phyloP scores from a whole-genome alignment of 164 flowering plant species.

The Vitis riparia region DNA sequence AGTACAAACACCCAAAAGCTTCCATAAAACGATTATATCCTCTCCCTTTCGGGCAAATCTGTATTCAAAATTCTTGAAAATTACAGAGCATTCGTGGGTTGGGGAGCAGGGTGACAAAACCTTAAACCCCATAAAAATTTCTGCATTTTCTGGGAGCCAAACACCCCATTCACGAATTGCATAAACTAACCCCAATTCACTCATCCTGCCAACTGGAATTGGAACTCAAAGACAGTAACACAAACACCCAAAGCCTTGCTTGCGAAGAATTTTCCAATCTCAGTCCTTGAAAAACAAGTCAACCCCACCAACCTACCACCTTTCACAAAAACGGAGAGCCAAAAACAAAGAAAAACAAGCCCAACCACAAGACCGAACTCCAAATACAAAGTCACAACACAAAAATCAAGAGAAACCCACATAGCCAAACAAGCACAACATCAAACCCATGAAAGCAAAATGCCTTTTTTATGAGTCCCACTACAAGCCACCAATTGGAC shows the following conservation, averaged over 20 bases:
- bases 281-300: conserved; percentile 33
- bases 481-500: not conserved
- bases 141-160: not conserved
- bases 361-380: conserved; percentile 6
- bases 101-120: not conserved
- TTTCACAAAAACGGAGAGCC: conserved; percentile 21
- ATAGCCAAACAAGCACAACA: conserved; percentile 2
- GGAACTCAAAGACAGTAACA: conserved; percentile 6
- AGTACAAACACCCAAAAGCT: not conserved
- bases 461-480: conserved; percentile 6
- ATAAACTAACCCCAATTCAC: not conserved
- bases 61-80: not conserved
- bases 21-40: not conserved
- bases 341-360: not conserved
- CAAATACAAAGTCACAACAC: conserved; percentile 4
- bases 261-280: conserved; percentile 1
- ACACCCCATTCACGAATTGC: not conserved
- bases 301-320: conserved; percentile 68
- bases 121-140: conserved; percentile 2
- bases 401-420: conserved; percentile 17
- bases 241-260: conserved; percentile 1
- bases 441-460: conserved; percentile 20
- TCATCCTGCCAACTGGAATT: not conserved
- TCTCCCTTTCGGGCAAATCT: not conserved
- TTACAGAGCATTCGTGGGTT: not conserved